Percentiles rank a stretch among this genome's conserved stretches.
Conservation (phyloP, 1,284 basidiomycete species). For the Boletus semigastroideus region DNA sequence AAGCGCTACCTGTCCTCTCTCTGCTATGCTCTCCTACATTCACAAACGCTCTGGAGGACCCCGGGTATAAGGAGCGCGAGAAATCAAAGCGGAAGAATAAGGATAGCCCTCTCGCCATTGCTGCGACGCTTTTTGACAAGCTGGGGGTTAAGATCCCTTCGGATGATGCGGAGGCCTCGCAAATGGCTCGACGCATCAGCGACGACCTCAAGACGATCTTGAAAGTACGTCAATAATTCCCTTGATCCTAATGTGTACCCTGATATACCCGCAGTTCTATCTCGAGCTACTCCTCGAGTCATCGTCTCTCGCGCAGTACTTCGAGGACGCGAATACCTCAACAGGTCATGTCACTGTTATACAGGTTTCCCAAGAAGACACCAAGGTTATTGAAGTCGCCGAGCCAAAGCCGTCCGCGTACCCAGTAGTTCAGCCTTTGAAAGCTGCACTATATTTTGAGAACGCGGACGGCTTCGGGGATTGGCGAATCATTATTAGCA, state of each 20-base stretch:
- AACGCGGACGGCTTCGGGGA: slow-evolving; percentile 52
- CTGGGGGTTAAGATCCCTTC: slow-evolving; percentile 29
- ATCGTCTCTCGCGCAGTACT: slow-evolving; percentile 13
- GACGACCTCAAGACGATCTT: slow-evolving; percentile 28
- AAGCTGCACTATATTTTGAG: slow-evolving; percentile 48
- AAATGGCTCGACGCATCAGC: slow-evolving; percentile 22
- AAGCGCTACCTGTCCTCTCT: too few relatives aligned
- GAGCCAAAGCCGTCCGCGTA: slow-evolving; percentile 31
- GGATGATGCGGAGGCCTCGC: slow-evolving; percentile 21
- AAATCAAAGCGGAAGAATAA: slow-evolving; percentile 15
- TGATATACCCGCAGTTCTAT: slow-evolving; percentile 20
- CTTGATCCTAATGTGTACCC: not conserved
- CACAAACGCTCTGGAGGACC: too few relatives aligned
- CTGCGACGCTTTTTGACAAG: slow-evolving; percentile 29
- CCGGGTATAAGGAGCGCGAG: slow-evolving; percentile 19
- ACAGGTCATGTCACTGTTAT: not conserved
- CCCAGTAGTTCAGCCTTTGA: slow-evolving; percentile 50
- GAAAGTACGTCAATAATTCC: slow-evolving; percentile 21
- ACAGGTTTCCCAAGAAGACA: not conserved
- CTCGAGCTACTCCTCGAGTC: slow-evolving; percentile 22
- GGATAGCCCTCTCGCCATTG: slow-evolving; percentile 9
- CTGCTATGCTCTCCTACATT: too few relatives aligned
- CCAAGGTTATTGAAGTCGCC: not conserved
- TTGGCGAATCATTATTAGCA: slow-evolving; percentile 52
- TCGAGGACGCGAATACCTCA: slow-evolving; percentile 17